Conservation (phyloP, 164 flowering plant genomes). For the Protea cynaroides region DNA sequence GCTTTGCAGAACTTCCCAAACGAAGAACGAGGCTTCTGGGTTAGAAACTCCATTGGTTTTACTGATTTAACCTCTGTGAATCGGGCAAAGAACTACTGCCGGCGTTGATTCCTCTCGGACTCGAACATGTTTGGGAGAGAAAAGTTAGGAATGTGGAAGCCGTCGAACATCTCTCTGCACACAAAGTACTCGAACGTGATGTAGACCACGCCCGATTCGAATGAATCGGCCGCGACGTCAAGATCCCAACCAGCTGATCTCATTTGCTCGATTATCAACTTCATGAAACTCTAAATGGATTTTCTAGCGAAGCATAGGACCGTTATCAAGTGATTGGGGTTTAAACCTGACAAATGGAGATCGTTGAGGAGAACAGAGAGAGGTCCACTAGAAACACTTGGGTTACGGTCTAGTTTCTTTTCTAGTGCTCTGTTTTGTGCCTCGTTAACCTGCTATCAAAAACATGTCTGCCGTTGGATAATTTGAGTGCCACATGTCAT, state of each 20-base stretch:
- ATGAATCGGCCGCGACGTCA: slow-evolving; percentile 40
- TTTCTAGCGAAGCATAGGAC: slow-evolving; percentile 32
- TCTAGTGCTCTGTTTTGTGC: slow-evolving; percentile 41
- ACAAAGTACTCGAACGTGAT: slow-evolving; percentile 60
- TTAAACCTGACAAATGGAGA: slow-evolving; percentile 36
- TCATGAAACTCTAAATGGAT: slow-evolving; percentile 42
- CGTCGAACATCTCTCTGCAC: slow-evolving; percentile 54
- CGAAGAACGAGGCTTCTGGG: slow-evolving; percentile 37
- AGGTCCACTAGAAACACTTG: no score
- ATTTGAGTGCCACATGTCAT: no score
- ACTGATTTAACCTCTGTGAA: slow-evolving; percentile 44
- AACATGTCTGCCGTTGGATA: no score
- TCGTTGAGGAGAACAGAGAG: slow-evolving; percentile 27
- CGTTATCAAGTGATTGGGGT: slow-evolving; percentile 36
- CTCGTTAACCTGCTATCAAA: no score
- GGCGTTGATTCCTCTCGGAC: slow-evolving; percentile 16
- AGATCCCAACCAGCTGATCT: slow-evolving; percentile 56
- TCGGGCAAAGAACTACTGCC: slow-evolving; percentile 33
- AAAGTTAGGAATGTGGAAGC: slow-evolving; percentile 43
- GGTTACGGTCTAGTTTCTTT: slow-evolving; percentile 42
- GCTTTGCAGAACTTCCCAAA: slow-evolving; percentile 57
- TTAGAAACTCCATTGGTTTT: slow-evolving; percentile 33
- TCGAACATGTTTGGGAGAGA: slow-evolving; percentile 21
- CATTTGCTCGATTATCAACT: slow-evolving; percentile 43
- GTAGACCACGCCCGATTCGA: slow-evolving; percentile 30